Evolutionary conservation across 148 eudicot genomes (phyloP), one percentile per base, ranked within the genome.

Genomic region (Salicornia ramosissima): DNA sequence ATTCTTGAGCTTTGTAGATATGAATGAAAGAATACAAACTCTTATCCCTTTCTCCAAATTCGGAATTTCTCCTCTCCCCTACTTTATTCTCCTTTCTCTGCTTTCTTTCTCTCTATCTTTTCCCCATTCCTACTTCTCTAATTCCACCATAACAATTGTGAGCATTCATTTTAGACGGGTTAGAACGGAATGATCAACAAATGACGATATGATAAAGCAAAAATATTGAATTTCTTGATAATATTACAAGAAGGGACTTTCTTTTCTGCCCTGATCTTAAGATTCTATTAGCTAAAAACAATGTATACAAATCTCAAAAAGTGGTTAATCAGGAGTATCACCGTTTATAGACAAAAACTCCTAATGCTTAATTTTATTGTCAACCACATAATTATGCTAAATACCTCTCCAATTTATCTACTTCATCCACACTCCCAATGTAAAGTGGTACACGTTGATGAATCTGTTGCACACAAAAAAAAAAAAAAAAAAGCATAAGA

Each of bases 401-500:
- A 75, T 86, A 93, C 78, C 90, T 90, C 83, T 93, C 98, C 80
- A 93, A 47, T 61, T 93, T 93, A 10, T 93, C 94, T 64, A 93
- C 96, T 80, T 93, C 98, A 1, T 93, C 96, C 46, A 74, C 67
- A 59, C 98, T 93, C 58, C 98, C 96, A 66, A 93, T 80, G 84
- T 88, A 93, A 70, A 93, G 84, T 12, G 98, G 98, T 54, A 90
- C 83, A 43, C 98, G 87, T 77, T 93, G 98, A 79, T 93, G 98
- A 75, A 93, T 88, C 98, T 93, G 96, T 81, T 46, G 30, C 45
- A 68, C 40, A 70, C 39, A 52, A 26, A 28, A 14, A 59, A 5
- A 28, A 56, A 26, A 0, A 26, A 56, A n/a, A n/a, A n/a, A n/a
- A n/a, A n/a, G n/a, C n/a, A n/a, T n/a, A n/a, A n/a, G n/a, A n/a